Conservation (phyloP, 192 early-diverging fungal genomes). For the Glomus cerebriforme region DNA sequence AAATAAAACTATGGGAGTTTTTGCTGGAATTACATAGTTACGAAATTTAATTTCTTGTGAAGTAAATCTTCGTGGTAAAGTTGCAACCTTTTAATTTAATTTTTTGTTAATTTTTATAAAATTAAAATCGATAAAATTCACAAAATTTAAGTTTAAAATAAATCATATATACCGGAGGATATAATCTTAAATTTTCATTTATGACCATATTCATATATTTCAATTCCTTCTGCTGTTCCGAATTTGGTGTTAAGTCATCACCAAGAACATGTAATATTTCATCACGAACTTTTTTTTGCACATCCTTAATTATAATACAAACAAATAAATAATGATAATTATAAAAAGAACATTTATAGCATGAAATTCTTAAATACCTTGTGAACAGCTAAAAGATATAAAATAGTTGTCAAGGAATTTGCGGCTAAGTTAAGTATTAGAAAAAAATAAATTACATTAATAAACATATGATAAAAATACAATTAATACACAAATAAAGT, state of each 20-base stretch:
- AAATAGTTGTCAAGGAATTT: too few relatives aligned
- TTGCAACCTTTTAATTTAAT: not conserved
- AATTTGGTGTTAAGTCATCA: too few relatives aligned
- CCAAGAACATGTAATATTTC: too few relatives aligned
- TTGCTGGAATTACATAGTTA: too few relatives aligned
- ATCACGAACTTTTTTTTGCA: too few relatives aligned
- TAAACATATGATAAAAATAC: not conserved
- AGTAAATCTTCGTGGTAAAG: not conserved
- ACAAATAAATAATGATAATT: not conserved
- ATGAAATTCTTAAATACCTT: not conserved
- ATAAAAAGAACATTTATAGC: not conserved
- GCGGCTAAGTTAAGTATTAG: not conserved
- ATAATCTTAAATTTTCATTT: too few relatives aligned
- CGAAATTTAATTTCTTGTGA: not conserved
- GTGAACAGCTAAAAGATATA: not conserved
- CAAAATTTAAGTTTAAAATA: not conserved
- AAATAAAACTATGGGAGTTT: not conserved
- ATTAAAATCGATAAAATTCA: not conserved
- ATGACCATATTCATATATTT: too few relatives aligned
- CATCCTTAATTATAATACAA: not conserved
- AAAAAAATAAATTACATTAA: not conserved
- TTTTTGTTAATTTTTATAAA: too few relatives aligned
- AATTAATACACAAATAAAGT: not conserved
- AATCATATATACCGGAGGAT: too few relatives aligned
- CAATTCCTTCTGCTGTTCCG: too few relatives aligned